These are phyloP conservation scores for Elaeis oleifera DNA, from an alignment of 202 grass and related monocot genomes.

Conservation along the genomic window DNA sequence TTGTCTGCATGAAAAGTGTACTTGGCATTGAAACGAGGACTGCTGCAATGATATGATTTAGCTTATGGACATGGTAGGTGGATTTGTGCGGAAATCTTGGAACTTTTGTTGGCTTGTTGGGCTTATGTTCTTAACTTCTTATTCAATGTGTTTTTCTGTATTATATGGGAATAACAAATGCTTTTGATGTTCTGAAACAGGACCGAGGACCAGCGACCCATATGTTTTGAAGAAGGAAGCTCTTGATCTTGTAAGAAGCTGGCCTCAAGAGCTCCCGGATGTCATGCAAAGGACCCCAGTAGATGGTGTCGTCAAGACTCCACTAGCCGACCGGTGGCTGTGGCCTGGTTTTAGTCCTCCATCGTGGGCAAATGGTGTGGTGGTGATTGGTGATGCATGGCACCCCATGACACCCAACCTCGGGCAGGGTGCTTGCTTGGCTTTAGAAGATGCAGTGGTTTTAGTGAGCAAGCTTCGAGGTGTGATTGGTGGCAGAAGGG, in stretches of 20 bases:
- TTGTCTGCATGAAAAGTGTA: too few relatives aligned
- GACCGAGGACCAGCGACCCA: constrained; percentile 39
- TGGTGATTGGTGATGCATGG: constrained; percentile 82
- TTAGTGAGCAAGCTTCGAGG: constrained; percentile 50
- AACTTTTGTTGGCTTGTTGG: too few relatives aligned
- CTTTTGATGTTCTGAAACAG: constrained; percentile 22
- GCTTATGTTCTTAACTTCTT: too few relatives aligned
- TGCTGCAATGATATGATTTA: too few relatives aligned
- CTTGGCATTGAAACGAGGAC: too few relatives aligned
- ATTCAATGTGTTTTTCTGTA: too few relatives aligned
- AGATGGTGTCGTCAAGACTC: constrained; percentile 51
- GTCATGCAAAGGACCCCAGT: constrained; percentile 59
- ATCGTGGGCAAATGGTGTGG: constrained; percentile 42
- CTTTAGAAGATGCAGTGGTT: constrained; percentile 84
- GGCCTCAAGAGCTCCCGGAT: constrained; percentile 52
- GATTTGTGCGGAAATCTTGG: too few relatives aligned
- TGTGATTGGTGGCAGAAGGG: constrained; percentile 10
- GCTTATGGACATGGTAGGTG: too few relatives aligned
- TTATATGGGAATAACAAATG: too few relatives aligned
- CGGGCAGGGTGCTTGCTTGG: constrained; percentile 84
- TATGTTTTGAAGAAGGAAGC: constrained; percentile 65
- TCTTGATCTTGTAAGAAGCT: constrained; percentile 49
- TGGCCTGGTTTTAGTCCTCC: constrained; percentile 58
- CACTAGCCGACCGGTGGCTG: constrained; percentile 81
- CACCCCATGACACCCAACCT: constrained; percentile 99